phyloP scores from a whole-genome alignment of 257 asterid genomes.

The Verbena officinalis region DNA sequence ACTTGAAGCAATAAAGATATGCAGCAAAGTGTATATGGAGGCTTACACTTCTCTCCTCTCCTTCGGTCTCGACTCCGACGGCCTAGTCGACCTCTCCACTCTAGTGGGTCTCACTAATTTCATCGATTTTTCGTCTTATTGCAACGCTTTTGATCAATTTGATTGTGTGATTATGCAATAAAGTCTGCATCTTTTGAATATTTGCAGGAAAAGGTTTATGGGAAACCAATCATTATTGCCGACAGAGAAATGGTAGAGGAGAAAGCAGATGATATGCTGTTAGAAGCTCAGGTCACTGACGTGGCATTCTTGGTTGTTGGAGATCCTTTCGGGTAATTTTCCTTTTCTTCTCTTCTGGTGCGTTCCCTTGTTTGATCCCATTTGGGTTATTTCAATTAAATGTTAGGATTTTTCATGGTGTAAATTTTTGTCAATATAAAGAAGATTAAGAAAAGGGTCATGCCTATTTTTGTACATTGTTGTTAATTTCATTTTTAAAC shows the following conservation, averaged over 20 bases:
- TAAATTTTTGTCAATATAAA: neutral
- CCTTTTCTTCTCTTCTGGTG: neutral
- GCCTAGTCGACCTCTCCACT: slow-evolving; percentile 71
- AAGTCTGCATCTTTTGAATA: slow-evolving; percentile 29
- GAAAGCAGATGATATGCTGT: slow-evolving; percentile 75
- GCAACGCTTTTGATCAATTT: neutral
- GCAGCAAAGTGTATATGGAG: slow-evolving; percentile 77
- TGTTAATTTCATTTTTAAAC: slow-evolving; percentile 7
- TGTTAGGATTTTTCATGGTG: neutral
- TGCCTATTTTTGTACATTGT: slow-evolving; percentile 4
- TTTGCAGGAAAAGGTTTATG: slow-evolving; percentile 76
- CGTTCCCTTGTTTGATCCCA: slow-evolving; percentile 3
- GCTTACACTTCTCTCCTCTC: slow-evolving; percentile 97
- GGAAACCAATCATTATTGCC: slow-evolving; percentile 63
- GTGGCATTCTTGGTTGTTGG: slow-evolving; percentile 96
- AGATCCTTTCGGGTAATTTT: slow-evolving; percentile 84
- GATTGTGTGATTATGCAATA: no score
- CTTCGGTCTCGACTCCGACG: slow-evolving; percentile 74
- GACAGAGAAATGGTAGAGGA: slow-evolving; percentile 91
- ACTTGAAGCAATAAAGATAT: slow-evolving; percentile 77
- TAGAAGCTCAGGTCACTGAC: slow-evolving; percentile 69
- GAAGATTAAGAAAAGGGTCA: neutral
- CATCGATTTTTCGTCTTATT: neutral
- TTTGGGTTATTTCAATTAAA: neutral
- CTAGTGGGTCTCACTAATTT: slow-evolving; percentile 39